Evolutionary conservation across 164 flowering plant genomes (phyloP).

Genomic region (Malania oleifera): DNA sequence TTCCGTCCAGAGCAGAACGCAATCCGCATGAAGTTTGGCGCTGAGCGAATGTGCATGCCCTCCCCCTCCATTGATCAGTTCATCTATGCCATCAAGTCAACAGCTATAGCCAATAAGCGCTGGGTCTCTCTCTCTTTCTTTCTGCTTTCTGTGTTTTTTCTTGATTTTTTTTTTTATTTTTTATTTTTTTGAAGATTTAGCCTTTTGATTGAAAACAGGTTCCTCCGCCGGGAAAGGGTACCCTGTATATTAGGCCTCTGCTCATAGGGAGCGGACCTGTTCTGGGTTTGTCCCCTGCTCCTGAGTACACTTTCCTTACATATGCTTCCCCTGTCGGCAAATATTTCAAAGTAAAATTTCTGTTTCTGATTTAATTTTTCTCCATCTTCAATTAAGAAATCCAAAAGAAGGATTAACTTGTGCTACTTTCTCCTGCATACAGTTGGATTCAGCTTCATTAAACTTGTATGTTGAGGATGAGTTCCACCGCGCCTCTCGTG

Average conservation of each 20-base stretch:
- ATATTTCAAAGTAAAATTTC: conserved; percentile 66
- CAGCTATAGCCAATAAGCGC: conserved; percentile 60
- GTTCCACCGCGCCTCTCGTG: conserved; percentile 66
- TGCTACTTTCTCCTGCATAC: background rate
- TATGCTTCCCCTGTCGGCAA: conserved; percentile 90
- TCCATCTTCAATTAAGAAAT: no score
- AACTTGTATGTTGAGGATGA: conserved; percentile 64
- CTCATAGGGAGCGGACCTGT: conserved; percentile 81
- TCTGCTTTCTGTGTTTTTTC: background rate
- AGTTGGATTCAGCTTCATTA: conserved; percentile 74
- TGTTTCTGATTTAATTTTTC: background rate
- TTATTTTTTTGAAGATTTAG: background rate
- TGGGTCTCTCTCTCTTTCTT: conserved; percentile 46
- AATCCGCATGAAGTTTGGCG: conserved; percentile 63
- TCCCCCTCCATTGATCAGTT: conserved; percentile 79
- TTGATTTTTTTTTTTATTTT: background rate
- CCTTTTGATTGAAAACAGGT: conserved; percentile 33
- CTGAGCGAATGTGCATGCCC: conserved; percentile 91
- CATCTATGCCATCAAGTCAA: conserved; percentile 72
- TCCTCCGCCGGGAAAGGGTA: conserved; percentile 92
- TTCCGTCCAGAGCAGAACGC: conserved; percentile 92
- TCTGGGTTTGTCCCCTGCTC: conserved; percentile 75
- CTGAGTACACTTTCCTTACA: conserved; percentile 72
- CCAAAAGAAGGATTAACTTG: background rate
- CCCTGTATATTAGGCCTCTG: conserved; percentile 78